Evolutionary conservation across 345 rosid species (phyloP).

Genomic region (Gossypium rotundifolium): DNA sequence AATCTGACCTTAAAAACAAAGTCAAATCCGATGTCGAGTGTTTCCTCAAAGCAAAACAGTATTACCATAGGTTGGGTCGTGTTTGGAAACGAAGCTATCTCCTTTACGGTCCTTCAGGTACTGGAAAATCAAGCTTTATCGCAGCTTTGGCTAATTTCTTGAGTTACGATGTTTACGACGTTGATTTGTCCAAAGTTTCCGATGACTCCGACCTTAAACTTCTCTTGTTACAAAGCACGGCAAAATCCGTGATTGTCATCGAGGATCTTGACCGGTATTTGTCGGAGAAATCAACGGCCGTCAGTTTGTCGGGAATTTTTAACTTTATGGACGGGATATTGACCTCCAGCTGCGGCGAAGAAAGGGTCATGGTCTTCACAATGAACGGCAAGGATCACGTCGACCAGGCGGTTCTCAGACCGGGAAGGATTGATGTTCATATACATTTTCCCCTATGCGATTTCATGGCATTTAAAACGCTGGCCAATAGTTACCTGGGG

Average conservation of each 20-base stretch:
- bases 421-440: constrained; percentile 85
- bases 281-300: constrained; percentile 39
- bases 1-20: constrained; percentile 55
- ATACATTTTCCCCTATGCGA: constrained; percentile 80
- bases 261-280: constrained; percentile 67
- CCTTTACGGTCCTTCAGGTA: constrained; percentile 74
- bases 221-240: constrained; percentile 46
- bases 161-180: constrained; percentile 56
- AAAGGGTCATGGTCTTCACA: constrained; percentile 68
- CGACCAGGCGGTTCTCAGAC: constrained; percentile 58
- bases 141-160: constrained; percentile 75
- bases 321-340: constrained; percentile 70
- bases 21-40: constrained; percentile 67
- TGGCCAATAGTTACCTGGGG: constrained; percentile 68
- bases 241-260: constrained; percentile 50
- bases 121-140: constrained; percentile 73
- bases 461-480: constrained; percentile 65
- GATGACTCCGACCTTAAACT: constrained; percentile 63
- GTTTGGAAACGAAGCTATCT: constrained; percentile 77
- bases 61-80: constrained; percentile 65
- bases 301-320: constrained; percentile 47
- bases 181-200: constrained; percentile 49
- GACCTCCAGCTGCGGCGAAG: constrained; percentile 53
- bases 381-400: constrained; percentile 50
- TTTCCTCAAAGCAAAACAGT: constrained; percentile 62